Evolutionary conservation across 441 rosid genomes (phyloP), one percentile per base, ranked within the genome.

Genomic region (Adansonia rubrostipa): DNA sequence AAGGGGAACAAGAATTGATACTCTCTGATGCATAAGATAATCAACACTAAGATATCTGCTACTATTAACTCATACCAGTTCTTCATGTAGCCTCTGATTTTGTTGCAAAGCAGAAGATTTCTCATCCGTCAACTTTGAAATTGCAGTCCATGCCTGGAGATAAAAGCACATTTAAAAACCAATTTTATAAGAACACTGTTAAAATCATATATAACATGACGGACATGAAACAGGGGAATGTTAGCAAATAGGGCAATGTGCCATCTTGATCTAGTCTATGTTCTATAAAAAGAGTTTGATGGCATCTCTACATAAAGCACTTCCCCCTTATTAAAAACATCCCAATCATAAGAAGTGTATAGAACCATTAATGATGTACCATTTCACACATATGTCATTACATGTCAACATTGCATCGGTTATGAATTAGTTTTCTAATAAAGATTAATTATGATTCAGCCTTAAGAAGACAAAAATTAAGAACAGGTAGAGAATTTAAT

Each of bases 101-200:
- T 86, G 90, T 71, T 87, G 86, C 68, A 87, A 76, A 57, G 95
- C 93, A 73, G 77, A 75, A 77, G 86, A 64, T 86, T 89, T 95
- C 89, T 95, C 97, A n/a, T 90, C 95, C 0, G 93, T 93, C 87
- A 95, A 81, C 81, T 83, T 91, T n/a, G 89, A 88, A 67, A 95
- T 90, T 75, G 83, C 44, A 14, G 90, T 82, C 88, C 84, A 84
- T 40, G 80, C 84, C 92, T 90, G 85, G 63, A 36, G 74, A 79
- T 14, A 64, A 50, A 79, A 28, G 65, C 53, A 36, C 51, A 72
- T 75, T 62, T 51, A 62, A 68, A 72, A 68, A 51, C 40, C 53
- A 40, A 56, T 40, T 17, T 15, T 20, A 11, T 57, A 73, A 56
- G 51, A 33, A 54, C 10, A 54, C 64, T 54, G 58, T 17, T 5